phyloP scores from a whole-genome alignment of 805 yeast genomes.

The Priceomyces haplophilus region DNA sequence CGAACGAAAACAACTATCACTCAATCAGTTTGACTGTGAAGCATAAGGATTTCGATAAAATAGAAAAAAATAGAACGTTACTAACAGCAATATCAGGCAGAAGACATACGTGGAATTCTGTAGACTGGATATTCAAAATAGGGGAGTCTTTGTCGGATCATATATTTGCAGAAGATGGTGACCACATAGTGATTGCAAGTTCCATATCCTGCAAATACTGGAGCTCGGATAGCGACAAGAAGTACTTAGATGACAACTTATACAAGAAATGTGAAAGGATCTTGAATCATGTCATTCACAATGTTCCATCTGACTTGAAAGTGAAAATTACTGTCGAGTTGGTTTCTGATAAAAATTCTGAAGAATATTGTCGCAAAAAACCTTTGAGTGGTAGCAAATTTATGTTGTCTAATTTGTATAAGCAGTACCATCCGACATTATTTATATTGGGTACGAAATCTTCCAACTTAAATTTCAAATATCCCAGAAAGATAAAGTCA shows the following conservation, averaged over 20 bases:
- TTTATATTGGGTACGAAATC: slow-evolving; percentile 36
- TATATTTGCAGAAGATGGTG: slow-evolving; percentile 35
- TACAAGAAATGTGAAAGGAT: slow-evolving; percentile 24
- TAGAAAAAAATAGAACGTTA: slow-evolving; percentile 28
- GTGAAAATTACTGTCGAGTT: slow-evolving; percentile 41
- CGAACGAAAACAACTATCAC: slow-evolving; percentile 38
- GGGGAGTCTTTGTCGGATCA: slow-evolving; percentile 7
- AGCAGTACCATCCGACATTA: slow-evolving; percentile 41
- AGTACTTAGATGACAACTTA: slow-evolving; percentile 17
- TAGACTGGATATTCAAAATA: slow-evolving; percentile 35
- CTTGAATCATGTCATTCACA: slow-evolving; percentile 19
- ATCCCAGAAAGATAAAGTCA: slow-evolving; percentile 29
- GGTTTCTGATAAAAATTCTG: slow-evolving; percentile 20
- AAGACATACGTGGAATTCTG: slow-evolving; percentile 42
- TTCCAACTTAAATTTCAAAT: slow-evolving; percentile 42
- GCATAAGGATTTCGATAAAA: slow-evolving; percentile 34
- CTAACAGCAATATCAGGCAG: slow-evolving; percentile 39
- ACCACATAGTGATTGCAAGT: slow-evolving; percentile 35
- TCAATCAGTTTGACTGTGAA: slow-evolving; percentile 42
- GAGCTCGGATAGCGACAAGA: slow-evolving; percentile 8
- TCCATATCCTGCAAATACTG: slow-evolving; percentile 25
- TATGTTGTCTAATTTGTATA: slow-evolving; percentile 34
- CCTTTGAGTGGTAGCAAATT: slow-evolving; percentile 26
- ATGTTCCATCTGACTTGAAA: slow-evolving; percentile 17
- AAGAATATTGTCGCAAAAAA: slow-evolving; percentile 4